These are phyloP conservation scores for Malus sylvestris DNA, from an alignment of 306 rosid genomes.

Conservation along the genomic window DNA sequence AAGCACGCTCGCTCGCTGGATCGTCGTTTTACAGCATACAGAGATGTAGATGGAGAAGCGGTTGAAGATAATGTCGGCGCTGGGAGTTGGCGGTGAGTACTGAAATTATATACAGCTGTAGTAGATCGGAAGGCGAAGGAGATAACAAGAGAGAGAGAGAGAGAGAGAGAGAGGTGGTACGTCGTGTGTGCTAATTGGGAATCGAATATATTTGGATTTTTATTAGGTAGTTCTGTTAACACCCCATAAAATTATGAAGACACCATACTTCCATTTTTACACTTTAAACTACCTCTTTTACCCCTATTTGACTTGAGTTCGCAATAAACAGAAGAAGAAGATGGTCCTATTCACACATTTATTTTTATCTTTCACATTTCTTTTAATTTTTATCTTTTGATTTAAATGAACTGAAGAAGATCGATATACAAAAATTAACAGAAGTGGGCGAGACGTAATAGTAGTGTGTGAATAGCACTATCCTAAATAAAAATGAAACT, in stretches of 20 bases:
- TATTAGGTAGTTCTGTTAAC: too few species aligned
- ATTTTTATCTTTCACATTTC: rapidly evolving
- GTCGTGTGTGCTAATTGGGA: background rate
- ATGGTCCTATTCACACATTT: rapidly evolving
- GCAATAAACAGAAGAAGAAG: rapidly evolving
- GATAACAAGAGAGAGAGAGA: background rate
- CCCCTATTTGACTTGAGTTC: too few species aligned
- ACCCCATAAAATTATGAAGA: too few species aligned
- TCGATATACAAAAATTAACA: rapidly evolving
- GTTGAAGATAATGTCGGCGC: slow-evolving; percentile 12
- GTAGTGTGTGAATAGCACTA: too few species aligned
- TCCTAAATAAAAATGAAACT: too few species aligned
- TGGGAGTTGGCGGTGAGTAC: background rate
- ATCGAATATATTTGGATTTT: background rate
- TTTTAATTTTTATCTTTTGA: too few species aligned
- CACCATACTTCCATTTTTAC: too few species aligned
- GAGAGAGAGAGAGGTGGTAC: background rate
- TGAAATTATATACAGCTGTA: background rate
- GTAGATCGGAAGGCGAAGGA: slow-evolving; percentile 2
- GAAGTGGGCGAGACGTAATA: rapidly evolving
- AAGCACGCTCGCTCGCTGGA: background rate
- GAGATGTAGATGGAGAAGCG: slow-evolving; percentile 9
- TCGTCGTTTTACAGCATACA: background rate
- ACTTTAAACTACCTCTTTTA: too few species aligned
- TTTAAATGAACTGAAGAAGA: rapidly evolving